These are phyloP conservation scores for Metarhizium rileyi DNA, from an alignment of 2,329 filamentous ascomycete species.

Conservation along the genomic window DNA sequence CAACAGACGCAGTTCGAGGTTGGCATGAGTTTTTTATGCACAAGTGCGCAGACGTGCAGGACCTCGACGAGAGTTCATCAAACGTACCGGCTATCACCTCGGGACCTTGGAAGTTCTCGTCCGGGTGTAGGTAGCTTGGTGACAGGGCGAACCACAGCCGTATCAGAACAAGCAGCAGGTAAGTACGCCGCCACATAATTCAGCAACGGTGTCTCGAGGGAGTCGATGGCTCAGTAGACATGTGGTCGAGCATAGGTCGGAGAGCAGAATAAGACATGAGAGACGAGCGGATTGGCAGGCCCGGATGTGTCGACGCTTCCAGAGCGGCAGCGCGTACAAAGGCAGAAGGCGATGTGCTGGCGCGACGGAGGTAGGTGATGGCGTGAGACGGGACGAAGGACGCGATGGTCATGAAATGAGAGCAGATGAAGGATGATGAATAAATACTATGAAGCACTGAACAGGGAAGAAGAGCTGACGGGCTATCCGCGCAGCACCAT, in stretches of 20 bases:
- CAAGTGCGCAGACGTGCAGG: background rate
- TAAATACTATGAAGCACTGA: background rate
- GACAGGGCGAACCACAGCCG: conserved; percentile 90
- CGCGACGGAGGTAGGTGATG: background rate
- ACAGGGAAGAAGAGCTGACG: background rate
- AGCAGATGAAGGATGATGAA: background rate
- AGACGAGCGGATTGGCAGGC: conserved; percentile 5
- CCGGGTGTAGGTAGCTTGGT: conserved; percentile 93
- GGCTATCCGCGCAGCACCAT: background rate
- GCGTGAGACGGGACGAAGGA: background rate
- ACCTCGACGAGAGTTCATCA: conserved; percentile 20
- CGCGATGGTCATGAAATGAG: background rate
- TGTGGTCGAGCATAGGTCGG: conserved; percentile 11
- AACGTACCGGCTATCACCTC: conserved; percentile 88
- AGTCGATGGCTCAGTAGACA: conserved; percentile 16
- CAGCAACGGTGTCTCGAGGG: conserved; percentile 7
- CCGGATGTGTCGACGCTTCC: conserved; percentile 3
- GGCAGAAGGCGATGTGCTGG: conserved; percentile 1
- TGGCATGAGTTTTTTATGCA: background rate
- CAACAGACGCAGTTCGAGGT: background rate
- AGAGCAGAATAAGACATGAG: conserved; percentile 10
- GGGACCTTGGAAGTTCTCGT: conserved; percentile 98
- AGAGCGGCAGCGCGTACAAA: conserved; percentile 6
- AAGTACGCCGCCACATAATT: conserved; percentile 82
- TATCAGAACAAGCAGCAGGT: conserved; percentile 74